Evolutionary conservation across 306 rosid genomes (phyloP), one percentile per base, ranked within the genome.

Genomic region (Malus asiatica): DNA sequence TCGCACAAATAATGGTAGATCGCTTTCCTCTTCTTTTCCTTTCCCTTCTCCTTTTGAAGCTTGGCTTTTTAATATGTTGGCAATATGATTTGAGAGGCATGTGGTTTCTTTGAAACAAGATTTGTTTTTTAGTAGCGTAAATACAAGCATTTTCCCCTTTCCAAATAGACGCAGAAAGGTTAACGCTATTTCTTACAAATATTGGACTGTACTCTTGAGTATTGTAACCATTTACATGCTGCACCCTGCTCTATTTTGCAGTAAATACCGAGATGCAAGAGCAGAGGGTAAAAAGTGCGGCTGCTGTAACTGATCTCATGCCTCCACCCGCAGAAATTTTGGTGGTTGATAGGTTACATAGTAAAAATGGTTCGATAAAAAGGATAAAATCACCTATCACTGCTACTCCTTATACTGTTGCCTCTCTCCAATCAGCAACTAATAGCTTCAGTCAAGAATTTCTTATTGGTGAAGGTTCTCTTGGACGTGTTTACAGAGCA

Each of bases 381-480:
- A 88, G 90, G 76, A 84, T 87, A 78, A 96, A 91, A 76, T 88
- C 98, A 25, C 98, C 97, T n/a, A 90, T 96, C 72, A 92, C 98
- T 82, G 93, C 99, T 38, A 87, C 99, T 46, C 79, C 97, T 3
- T 88, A 92, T 73, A 89, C 99, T 4, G 87, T 96, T 76, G 93
- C 99, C 66, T 70, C 96, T 79, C 98, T 96, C 79, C 99, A 96
- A 82, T 89, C 89, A 65, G 96, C 98, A 80, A 92, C 99, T 11
- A 96, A 96, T 83, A 92, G 97, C 92, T 96, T 96, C 76, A 90
- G 97, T 79, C 99, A 96, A 84, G 97, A 96, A 78, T 84, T 81
- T 85, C 84, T 96, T 65, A 76, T 92, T 27, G 99, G 99, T 58
- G 99, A 96, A 88, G 99, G 99, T 82, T 96, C 99, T 71, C 98